Conservation (phyloP, 2,329 filamentous ascomycete species). For the Neodidymelliopsis sp. region DNA sequence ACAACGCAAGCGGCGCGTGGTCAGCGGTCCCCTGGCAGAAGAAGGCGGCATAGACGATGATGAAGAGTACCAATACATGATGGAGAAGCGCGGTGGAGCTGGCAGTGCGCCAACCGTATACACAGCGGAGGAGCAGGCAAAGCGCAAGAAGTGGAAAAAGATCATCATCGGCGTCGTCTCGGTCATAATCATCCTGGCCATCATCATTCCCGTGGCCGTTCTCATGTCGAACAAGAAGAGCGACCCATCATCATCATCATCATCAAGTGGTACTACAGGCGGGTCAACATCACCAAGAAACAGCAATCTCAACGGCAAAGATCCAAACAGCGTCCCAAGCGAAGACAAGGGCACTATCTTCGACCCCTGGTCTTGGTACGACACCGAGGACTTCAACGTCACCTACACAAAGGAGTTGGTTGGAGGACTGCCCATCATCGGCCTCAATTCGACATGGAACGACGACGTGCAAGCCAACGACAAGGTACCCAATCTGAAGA, state of each 20-base stretch:
- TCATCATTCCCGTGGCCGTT: conserved; percentile 57
- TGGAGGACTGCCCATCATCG: conserved; percentile 89
- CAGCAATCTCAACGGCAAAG: conserved; percentile 55
- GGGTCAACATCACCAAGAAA: conserved; percentile 48
- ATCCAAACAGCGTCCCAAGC: conserved; percentile 55
- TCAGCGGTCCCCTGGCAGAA: conserved; percentile 58
- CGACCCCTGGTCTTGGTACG: conserved; percentile 91
- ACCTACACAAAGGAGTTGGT: conserved; percentile 89
- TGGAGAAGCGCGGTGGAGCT: conserved; percentile 52
- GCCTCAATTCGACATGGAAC: conserved; percentile 84
- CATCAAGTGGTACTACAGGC: conserved; percentile 32
- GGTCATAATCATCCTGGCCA: conserved; percentile 53
- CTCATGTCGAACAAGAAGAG: conserved; percentile 55
- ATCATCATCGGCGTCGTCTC: conserved; percentile 54
- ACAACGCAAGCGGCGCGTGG: conserved; percentile 51
- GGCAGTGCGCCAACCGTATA: conserved; percentile 44
- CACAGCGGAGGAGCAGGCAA: conserved; percentile 50
- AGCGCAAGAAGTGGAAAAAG: conserved; percentile 59
- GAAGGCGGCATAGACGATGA: conserved; percentile 54
- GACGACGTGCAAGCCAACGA: conserved; percentile 80
- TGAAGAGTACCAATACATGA: conserved; percentile 48
- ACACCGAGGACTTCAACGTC: conserved; percentile 89
- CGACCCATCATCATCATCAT: neutral
- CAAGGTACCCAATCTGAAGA: conserved; percentile 78
- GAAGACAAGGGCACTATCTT: conserved; percentile 77